These are phyloP conservation scores for Sarocladiaceae sp. DNA, from an alignment of 2,329 filamentous ascomycete species.

Conservation along the genomic window DNA sequence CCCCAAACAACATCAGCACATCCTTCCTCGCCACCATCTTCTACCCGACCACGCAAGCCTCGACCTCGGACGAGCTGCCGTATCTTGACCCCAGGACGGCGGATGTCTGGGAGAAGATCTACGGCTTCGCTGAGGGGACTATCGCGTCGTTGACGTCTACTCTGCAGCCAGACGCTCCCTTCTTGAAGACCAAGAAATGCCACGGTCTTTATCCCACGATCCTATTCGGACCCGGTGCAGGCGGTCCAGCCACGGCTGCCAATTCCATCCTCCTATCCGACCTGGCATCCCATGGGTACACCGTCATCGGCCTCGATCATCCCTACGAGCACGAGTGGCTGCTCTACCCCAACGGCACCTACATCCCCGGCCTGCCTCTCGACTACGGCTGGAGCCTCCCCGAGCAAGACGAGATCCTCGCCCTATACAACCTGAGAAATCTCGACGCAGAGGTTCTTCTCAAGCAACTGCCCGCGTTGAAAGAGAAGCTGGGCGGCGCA, in stretches of 20 bases:
- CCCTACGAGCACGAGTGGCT: slow-evolving; percentile 22
- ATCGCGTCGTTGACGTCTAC: slow-evolving; percentile 12
- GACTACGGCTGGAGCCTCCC: too few species aligned
- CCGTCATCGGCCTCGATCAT: slow-evolving; percentile 20
- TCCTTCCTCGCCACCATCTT: slow-evolving; percentile 14
- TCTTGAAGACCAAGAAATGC: not conserved
- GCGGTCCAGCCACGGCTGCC: slow-evolving; percentile 12
- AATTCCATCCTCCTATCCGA: slow-evolving; percentile 11
- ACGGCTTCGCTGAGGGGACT: slow-evolving; percentile 8
- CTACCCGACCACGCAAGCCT: slow-evolving; percentile 13
- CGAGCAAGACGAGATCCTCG: not conserved
- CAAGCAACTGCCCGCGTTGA: slow-evolving; percentile 14
- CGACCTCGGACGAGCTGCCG: slow-evolving; percentile 7
- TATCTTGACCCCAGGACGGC: slow-evolving; percentile 13
- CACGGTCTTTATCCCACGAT: slow-evolving; percentile 9
- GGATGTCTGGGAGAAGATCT: slow-evolving; percentile 6
- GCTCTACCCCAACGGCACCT: slow-evolving; percentile 21
- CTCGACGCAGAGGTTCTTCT: slow-evolving; percentile 14
- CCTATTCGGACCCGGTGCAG: slow-evolving; percentile 12
- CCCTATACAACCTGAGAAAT: not conserved
- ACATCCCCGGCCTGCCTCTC: slow-evolving; percentile 17
- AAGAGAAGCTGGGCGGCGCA: slow-evolving; percentile 11
- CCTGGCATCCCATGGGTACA: slow-evolving; percentile 15
- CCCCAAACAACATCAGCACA: slow-evolving; percentile 11
- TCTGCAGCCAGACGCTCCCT: slow-evolving; percentile 11